Evolutionary conservation across 441 rosid species (phyloP).

Genomic region (Aleurites moluccanus): DNA sequence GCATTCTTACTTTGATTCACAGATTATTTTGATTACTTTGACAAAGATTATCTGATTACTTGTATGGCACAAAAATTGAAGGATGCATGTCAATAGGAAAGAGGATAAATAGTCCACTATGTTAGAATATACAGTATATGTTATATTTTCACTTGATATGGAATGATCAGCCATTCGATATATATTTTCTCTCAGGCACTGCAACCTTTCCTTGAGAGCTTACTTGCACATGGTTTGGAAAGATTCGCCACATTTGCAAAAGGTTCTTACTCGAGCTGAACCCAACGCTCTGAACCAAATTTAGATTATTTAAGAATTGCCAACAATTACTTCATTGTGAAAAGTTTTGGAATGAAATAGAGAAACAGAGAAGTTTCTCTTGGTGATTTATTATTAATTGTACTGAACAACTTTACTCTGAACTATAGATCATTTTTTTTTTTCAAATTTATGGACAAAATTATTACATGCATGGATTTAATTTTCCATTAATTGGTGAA

Average conservation of each 20-base stretch:
- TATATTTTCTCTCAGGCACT: conserved; percentile 52
- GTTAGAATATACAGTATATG: neutral
- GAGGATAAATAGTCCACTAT: neutral
- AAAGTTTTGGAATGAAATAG: conserved; percentile 4
- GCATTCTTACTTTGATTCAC: conserved; percentile 20
- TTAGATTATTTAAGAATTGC: neutral
- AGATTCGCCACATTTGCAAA: conserved; percentile 62
- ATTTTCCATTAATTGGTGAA: neutral
- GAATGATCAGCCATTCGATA: neutral
- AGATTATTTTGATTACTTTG: neutral
- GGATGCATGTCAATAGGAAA: neutral
- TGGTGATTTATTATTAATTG: neutral
- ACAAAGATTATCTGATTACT: neutral
- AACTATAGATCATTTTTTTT: neutral
- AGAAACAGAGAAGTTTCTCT: conserved; percentile 4
- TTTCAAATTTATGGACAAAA: neutral
- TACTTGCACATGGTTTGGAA: conserved; percentile 61
- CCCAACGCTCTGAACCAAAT: conserved; percentile 6
- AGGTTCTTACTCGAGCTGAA: conserved; percentile 32
- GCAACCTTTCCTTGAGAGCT: conserved; percentile 72
- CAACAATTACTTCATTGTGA: conserved; percentile 6
- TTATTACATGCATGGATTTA: neutral
- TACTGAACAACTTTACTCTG: neutral
- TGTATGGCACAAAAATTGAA: neutral
- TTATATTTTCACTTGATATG: neutral